Percentiles rank a stretch among this genome's conserved stretches.
Conservation (phyloP, 768 basidiomycete genomes). For the Tylopilus sp. region DNA sequence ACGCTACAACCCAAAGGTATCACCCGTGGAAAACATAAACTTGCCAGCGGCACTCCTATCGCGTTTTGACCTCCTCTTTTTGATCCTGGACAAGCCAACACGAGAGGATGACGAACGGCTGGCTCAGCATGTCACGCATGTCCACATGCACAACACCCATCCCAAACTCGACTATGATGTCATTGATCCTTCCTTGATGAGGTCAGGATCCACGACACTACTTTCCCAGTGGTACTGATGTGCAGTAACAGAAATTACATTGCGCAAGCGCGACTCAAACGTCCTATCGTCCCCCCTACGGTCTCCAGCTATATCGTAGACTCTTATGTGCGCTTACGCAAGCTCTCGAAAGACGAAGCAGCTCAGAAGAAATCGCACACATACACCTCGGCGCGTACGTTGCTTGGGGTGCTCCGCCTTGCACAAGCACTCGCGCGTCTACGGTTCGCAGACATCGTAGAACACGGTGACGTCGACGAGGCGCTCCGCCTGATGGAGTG, state of each 20-base stretch:
- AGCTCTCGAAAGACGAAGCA: constrained; percentile 88
- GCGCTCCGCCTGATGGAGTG: constrained; percentile 96
- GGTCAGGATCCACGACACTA: constrained; percentile 43
- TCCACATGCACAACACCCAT: constrained; percentile 94
- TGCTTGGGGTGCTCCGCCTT: constrained; percentile 91
- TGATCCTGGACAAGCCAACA: constrained; percentile 94
- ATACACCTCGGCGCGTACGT: constrained; percentile 94
- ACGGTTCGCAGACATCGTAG: constrained; percentile 78
- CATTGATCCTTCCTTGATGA: constrained; percentile 83
- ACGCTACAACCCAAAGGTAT: constrained; percentile 96
- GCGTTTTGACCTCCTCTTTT: constrained; percentile 93
- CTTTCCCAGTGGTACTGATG: constrained; percentile 2
- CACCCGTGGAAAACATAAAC: constrained; percentile 99
- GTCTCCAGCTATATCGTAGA: constrained; percentile 94
- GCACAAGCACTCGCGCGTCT: constrained; percentile 93
- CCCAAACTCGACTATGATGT: constrained; percentile 83
- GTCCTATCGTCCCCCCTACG: constrained; percentile 84
- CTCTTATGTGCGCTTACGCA: constrained; percentile 93
- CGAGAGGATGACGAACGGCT: constrained; percentile 95
- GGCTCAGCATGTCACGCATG: constrained; percentile 95
- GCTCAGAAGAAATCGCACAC: constrained; percentile 84
- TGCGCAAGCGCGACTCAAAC: constrained; percentile 80
- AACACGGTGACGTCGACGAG: constrained; percentile 89
- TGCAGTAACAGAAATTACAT: constrained; percentile 77
- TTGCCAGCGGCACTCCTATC: constrained; percentile 94